phyloP scores from a whole-genome alignment of 2,329 filamentous ascomycete species.

The Aurifilum marmelostoma region DNA sequence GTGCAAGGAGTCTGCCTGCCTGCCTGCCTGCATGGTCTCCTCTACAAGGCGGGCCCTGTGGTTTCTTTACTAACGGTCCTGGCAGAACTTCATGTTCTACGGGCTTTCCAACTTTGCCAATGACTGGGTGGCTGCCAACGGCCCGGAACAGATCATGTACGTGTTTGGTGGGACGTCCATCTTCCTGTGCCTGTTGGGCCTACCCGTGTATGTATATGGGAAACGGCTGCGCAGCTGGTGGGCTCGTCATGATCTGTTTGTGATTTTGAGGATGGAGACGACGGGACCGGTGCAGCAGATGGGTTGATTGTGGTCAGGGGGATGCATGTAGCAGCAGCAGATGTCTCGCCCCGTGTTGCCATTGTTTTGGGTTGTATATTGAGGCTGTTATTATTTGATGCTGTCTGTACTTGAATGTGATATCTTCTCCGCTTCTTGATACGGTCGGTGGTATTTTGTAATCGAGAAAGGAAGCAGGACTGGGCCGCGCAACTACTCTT shows the following conservation, averaged over 20 bases:
- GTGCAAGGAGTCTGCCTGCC: too few relatives aligned
- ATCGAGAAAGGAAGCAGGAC: too few relatives aligned
- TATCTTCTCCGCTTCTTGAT: too few relatives aligned
- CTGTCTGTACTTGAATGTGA: too few relatives aligned
- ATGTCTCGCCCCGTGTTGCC: not conserved
- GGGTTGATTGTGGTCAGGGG: constrained; percentile 3
- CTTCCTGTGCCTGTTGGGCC: constrained; percentile 6
- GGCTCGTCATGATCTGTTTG: constrained; percentile 3
- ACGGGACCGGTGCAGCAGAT: constrained; percentile 29
- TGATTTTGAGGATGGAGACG: not conserved
- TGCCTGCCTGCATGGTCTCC: not conserved
- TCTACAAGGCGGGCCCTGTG: too few relatives aligned
- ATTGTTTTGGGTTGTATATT: too few relatives aligned
- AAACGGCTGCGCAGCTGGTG: constrained; percentile 22
- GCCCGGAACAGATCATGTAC: constrained; percentile 43
- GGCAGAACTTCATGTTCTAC: constrained; percentile 12
- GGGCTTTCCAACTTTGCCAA: constrained; percentile 41
- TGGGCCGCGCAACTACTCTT: too few relatives aligned
- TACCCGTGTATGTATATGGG: constrained; percentile 23
- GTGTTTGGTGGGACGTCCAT: constrained; percentile 38
- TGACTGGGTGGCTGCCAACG: constrained; percentile 42
- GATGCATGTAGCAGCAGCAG: not conserved
- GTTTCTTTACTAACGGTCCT: not conserved
- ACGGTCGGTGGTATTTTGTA: too few relatives aligned
- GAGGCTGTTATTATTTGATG: too few relatives aligned